Evolutionary conservation across 2,329 filamentous ascomycete species (phyloP).

Genomic region (Aulographum hederae): DNA sequence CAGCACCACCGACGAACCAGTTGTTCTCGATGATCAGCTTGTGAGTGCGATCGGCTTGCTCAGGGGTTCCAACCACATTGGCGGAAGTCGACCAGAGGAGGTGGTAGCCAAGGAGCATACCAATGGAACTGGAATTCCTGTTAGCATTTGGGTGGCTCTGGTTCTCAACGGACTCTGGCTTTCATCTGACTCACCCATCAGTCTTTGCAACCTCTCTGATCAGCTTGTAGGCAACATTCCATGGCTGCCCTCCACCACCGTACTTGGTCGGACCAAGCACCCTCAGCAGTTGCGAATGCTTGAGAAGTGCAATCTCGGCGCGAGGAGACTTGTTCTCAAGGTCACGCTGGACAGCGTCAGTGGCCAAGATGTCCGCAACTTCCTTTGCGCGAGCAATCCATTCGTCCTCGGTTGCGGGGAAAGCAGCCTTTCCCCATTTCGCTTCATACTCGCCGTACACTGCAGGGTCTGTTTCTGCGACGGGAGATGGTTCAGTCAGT

Average conservation of each 20-base stretch:
- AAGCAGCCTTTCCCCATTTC: slow-evolving; percentile 15
- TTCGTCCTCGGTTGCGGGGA: slow-evolving; percentile 21
- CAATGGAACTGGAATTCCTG: slow-evolving; percentile 34
- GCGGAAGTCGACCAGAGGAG: slow-evolving; percentile 45
- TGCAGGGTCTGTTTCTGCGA: slow-evolving; percentile 20
- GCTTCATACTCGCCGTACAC: slow-evolving; percentile 22
- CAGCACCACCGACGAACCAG: slow-evolving; percentile 45
- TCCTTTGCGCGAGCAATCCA: slow-evolving; percentile 32
- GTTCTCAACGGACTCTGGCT: not conserved
- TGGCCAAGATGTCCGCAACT: slow-evolving; percentile 29
- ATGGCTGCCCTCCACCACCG: slow-evolving; percentile 33
- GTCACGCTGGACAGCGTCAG: slow-evolving; percentile 29
- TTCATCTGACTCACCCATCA: too few relatives aligned
- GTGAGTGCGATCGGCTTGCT: slow-evolving; percentile 39
- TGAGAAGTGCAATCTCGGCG: slow-evolving; percentile 32
- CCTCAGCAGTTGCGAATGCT: slow-evolving; percentile 31
- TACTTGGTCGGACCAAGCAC: slow-evolving; percentile 30
- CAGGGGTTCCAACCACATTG: slow-evolving; percentile 38
- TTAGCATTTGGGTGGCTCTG: slow-evolving; percentile 11
- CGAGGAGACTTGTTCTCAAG: slow-evolving; percentile 33
- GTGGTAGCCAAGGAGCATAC: slow-evolving; percentile 48
- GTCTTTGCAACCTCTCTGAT: slow-evolving; percentile 45
- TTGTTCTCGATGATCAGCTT: slow-evolving; percentile 43
- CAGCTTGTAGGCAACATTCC: slow-evolving; percentile 37
- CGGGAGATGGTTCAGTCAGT: slow-evolving; percentile 2